phyloP scores from a whole-genome alignment of 768 basidiomycete species.

The Tephrocybe sp. region DNA sequence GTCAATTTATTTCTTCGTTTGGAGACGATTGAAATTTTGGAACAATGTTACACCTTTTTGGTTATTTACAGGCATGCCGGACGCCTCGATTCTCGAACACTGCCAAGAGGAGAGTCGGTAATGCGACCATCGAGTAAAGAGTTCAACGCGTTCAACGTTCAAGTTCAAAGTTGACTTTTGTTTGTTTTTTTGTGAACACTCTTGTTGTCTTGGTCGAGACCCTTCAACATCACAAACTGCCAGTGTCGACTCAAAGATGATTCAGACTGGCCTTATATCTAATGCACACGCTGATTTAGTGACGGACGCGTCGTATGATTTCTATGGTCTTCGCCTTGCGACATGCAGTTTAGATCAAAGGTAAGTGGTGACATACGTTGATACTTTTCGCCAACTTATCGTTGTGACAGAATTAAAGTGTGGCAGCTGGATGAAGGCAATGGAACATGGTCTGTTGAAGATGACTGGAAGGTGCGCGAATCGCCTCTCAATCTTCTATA shows the following conservation, averaged over 20 bases:
- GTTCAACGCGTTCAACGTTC: too few relatives aligned
- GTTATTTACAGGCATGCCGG: too few relatives aligned
- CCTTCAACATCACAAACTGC: too few relatives aligned
- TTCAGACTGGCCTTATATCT: slow-evolving; percentile 77
- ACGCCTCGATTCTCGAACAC: too few relatives aligned
- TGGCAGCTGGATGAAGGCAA: slow-evolving; percentile 75
- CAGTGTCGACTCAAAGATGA: slow-evolving; percentile 41
- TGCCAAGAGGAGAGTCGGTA: too few relatives aligned
- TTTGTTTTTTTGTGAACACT: too few relatives aligned
- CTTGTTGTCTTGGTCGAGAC: too few relatives aligned
- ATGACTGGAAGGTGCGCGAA: slow-evolving; percentile 83
- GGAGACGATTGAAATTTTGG: too few relatives aligned
- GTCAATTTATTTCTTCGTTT: too few relatives aligned
- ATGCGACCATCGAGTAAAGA: too few relatives aligned
- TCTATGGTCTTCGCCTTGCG: slow-evolving; percentile 80
- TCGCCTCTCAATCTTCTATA: background rate
- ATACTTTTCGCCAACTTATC: slow-evolving; percentile 10
- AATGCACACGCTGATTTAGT: slow-evolving; percentile 79
- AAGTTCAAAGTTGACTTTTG: too few relatives aligned
- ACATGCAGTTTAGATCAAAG: slow-evolving; percentile 83
- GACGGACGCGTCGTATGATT: slow-evolving; percentile 87
- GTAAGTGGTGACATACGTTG: slow-evolving; percentile 31
- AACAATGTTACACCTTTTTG: too few relatives aligned
- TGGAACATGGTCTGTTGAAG: slow-evolving; percentile 74
- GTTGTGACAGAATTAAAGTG: slow-evolving; percentile 67